Percentiles rank a stretch among this genome's conserved stretches.
Evolutionary conservation across 768 basidiomycete genomes (phyloP).

Genomic region (Macrolepiota albuminosa): DNA sequence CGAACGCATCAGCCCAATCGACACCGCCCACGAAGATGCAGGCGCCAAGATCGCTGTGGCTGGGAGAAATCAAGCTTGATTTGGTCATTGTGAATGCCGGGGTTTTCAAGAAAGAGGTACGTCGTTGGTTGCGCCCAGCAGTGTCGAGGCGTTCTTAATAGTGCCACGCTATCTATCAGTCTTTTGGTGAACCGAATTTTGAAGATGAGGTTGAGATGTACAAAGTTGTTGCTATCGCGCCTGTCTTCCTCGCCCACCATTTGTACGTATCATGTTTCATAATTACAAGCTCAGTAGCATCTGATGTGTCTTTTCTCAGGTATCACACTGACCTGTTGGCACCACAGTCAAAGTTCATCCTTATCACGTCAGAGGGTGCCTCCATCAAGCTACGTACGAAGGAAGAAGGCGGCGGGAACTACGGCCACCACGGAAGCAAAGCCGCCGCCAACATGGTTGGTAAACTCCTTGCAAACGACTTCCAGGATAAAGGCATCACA

Average conservation of each 20-base stretch:
- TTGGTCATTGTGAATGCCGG: constrained; percentile 34
- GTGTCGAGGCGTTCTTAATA: too few species aligned
- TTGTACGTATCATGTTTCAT: constrained; percentile 12
- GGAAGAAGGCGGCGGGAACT: constrained; percentile 44
- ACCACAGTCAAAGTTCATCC: constrained; percentile 31
- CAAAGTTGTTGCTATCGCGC: constrained; percentile 38
- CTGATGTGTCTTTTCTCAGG: constrained; percentile 1
- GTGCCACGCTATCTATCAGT: constrained; percentile 12
- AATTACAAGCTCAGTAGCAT: too few species aligned
- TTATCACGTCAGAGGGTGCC: constrained; percentile 43
- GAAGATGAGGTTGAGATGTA: constrained; percentile 41
- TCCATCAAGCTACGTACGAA: constrained; percentile 36
- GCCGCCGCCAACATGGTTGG: constrained; percentile 46
- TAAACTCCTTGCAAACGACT: constrained; percentile 33
- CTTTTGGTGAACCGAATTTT: constrained; percentile 32
- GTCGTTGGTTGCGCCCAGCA: neutral
- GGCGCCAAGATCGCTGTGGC: constrained; percentile 31
- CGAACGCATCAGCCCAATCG: constrained; percentile 31
- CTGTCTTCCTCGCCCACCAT: constrained; percentile 31
- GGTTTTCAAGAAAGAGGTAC: constrained; percentile 33
- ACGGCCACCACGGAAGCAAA: constrained; percentile 45
- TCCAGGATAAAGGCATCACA: constrained; percentile 32
- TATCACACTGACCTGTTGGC: constrained; percentile 21
- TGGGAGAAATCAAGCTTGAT: constrained; percentile 27
- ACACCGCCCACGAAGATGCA: constrained; percentile 27